A percentile compares a stretch with the other conserved stretches of the same genome.
Evolutionary conservation across 768 basidiomycete genomes (phyloP).

Genomic region (Podaxis carcinomalis): DNA sequence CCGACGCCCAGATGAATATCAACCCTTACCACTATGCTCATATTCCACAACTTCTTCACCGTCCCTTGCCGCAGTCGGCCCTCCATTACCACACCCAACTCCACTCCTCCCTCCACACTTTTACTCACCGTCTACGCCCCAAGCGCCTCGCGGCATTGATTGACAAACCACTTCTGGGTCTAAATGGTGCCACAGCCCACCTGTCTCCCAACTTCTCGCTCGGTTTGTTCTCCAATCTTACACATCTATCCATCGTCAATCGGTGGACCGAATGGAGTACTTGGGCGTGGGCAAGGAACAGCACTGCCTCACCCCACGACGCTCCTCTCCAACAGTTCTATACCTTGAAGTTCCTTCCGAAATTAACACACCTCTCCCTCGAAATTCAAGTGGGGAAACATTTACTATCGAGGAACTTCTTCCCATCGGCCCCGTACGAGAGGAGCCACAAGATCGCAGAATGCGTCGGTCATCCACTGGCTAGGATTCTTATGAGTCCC

Average conservation of each 20-base stretch:
- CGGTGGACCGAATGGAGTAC: slow-evolving; percentile 39
- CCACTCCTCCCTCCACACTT: slow-evolving; percentile 16
- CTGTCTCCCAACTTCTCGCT: slow-evolving; percentile 17
- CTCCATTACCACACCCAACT: background rate
- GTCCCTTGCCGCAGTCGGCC: background rate
- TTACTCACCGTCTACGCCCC: slow-evolving; percentile 23
- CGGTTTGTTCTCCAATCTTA: slow-evolving; percentile 30
- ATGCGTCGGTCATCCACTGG: background rate
- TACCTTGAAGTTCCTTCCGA: slow-evolving; percentile 28
- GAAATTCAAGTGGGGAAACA: slow-evolving; percentile 8
- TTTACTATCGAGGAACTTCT: background rate
- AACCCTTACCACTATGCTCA: background rate
- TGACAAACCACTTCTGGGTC: slow-evolving; percentile 17
- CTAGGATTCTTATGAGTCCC: slow-evolving; percentile 16
- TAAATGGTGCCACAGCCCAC: background rate
- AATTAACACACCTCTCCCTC: slow-evolving; percentile 10
- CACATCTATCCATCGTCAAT: slow-evolving; percentile 35
- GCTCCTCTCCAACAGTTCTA: slow-evolving; percentile 24
- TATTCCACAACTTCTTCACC: background rate
- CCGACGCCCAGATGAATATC: background rate
- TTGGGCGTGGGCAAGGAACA: slow-evolving; percentile 24
- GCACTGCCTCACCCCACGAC: slow-evolving; percentile 13
- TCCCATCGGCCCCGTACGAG: background rate
- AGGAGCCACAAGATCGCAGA: slow-evolving; percentile 19
- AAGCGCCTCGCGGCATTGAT: slow-evolving; percentile 28